Percentiles rank a stretch among this genome's conserved stretches.
Conservation (phyloP, 345 rosid species). For the Leavenworthia alabamica region DNA sequence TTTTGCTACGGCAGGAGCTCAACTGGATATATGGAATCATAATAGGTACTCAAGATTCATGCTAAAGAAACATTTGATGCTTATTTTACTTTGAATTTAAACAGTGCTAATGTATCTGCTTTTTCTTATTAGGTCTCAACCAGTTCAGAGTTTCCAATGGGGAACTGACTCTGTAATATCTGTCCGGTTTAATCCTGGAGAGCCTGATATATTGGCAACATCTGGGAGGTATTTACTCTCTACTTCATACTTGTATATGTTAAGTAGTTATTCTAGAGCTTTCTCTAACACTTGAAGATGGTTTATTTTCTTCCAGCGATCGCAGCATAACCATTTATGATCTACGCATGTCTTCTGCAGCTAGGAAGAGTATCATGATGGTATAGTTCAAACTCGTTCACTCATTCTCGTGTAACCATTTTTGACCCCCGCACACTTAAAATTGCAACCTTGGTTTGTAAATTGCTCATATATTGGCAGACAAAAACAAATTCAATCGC, state of each 20-base stretch:
- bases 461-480: conserved; percentile 40
- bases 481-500: conserved; percentile 84
- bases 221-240: conserved; percentile 69
- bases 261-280: not conserved
- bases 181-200: conserved; percentile 91
- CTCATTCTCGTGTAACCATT: not conserved
- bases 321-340: conserved; percentile 75
- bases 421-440: not conserved
- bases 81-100: not conserved
- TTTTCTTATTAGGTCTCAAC: conserved; percentile 64
- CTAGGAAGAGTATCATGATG: conserved; percentile 75
- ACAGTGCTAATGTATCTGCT: not conserved
- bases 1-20: conserved; percentile 94
- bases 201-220: conserved; percentile 72
- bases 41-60: conserved; percentile 55
- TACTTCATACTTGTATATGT: not conserved
- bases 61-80: not conserved
- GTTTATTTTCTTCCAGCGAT: conserved; percentile 46
- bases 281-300: not conserved
- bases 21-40: conserved; percentile 89
- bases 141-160: conserved; percentile 78
- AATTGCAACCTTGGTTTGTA: not conserved
- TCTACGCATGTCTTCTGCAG: conserved; percentile 74
- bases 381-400: conserved; percentile 33
- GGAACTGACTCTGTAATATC: conserved; percentile 79